Conservation (phyloP, 495 filamentous ascomycete species). For the Aspergillus ostianus region DNA sequence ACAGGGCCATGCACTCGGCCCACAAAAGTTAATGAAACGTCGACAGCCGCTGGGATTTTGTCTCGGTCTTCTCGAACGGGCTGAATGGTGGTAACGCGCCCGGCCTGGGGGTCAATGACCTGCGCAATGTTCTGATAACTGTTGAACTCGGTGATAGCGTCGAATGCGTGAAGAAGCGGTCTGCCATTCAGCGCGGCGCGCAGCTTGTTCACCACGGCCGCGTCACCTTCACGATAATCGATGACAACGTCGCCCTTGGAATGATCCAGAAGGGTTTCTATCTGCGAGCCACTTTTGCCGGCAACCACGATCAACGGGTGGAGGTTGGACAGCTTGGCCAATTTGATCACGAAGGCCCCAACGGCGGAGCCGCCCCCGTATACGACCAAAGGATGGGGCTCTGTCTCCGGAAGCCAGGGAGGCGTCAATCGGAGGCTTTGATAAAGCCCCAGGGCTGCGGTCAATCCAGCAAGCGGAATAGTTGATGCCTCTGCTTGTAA, state of each 20-base stretch:
- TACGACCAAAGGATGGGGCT: constrained; percentile 50
- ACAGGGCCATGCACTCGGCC: no score
- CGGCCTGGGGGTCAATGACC: no score
- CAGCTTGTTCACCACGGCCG: neutral
- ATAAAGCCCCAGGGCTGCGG: constrained; percentile 65
- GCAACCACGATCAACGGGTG: constrained; percentile 73
- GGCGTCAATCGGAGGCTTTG: constrained; percentile 57
- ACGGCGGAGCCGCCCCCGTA: constrained; percentile 69
- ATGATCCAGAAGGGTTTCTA: constrained; percentile 58
- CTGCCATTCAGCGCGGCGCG: neutral
- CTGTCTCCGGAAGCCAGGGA: constrained; percentile 54
- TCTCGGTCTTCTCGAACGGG: no score
- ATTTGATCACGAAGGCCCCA: constrained; percentile 65
- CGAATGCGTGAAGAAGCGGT: neutral
- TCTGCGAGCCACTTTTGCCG: constrained; percentile 54
- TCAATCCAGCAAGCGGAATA: constrained; percentile 73
- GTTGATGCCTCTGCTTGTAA: constrained; percentile 57
- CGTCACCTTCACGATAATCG: constrained; percentile 58
- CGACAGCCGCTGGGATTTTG: no score
- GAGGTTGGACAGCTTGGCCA: constrained; percentile 65
- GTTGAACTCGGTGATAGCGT: neutral
- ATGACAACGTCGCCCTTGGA: constrained; percentile 66
- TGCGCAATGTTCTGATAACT: neutral
- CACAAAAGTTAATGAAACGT: no score
- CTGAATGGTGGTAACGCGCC: no score